These are phyloP conservation scores for Penicillium paradoxum DNA, from an alignment of 495 filamentous ascomycete genomes.

Conservation along the genomic window DNA sequence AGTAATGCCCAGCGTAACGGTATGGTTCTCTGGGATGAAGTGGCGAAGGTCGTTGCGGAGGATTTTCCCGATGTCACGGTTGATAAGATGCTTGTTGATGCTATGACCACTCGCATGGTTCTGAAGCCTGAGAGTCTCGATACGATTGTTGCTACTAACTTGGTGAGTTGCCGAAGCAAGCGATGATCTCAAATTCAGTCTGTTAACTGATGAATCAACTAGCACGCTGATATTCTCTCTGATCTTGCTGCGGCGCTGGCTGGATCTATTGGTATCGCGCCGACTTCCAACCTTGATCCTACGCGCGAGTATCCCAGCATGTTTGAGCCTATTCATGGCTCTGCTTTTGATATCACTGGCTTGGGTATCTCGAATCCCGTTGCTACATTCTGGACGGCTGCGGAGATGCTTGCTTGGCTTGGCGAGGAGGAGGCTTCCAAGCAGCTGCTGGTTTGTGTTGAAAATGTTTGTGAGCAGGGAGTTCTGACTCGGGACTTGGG, in stretches of 20 bases:
- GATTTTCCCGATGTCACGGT: conserved; percentile 51
- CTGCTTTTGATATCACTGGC: conserved; percentile 68
- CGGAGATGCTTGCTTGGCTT: conserved; percentile 65
- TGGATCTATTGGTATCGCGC: conserved; percentile 54
- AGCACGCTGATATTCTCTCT: conserved; percentile 54
- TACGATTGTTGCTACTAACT: conserved; percentile 53
- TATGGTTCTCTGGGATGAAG: conserved; percentile 55
- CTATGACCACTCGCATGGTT: conserved; percentile 56
- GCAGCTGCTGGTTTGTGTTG: conserved; percentile 53
- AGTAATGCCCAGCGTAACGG: conserved; percentile 55
- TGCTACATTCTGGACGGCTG: conserved; percentile 63
- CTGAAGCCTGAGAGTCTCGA: conserved; percentile 49
- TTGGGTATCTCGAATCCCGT: conserved; percentile 69
- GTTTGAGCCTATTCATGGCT: conserved; percentile 66
- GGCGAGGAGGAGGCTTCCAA: conserved; percentile 52
- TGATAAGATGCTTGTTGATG: conserved; percentile 58
- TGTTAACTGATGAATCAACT: background rate
- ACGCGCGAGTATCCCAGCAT: conserved; percentile 56
- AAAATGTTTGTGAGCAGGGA: conserved; percentile 54
- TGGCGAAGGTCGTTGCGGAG: conserved; percentile 39
- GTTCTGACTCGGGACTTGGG: conserved; percentile 60
- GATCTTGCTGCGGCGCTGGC: conserved; percentile 54
- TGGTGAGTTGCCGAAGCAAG: conserved; percentile 26
- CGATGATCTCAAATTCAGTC: background rate
- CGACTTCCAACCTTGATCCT: conserved; percentile 61